Percentiles rank a stretch among this genome's conserved stretches.
Evolutionary conservation across 441 rosid genomes (phyloP).

Genomic region (Macaranga tanarius): DNA sequence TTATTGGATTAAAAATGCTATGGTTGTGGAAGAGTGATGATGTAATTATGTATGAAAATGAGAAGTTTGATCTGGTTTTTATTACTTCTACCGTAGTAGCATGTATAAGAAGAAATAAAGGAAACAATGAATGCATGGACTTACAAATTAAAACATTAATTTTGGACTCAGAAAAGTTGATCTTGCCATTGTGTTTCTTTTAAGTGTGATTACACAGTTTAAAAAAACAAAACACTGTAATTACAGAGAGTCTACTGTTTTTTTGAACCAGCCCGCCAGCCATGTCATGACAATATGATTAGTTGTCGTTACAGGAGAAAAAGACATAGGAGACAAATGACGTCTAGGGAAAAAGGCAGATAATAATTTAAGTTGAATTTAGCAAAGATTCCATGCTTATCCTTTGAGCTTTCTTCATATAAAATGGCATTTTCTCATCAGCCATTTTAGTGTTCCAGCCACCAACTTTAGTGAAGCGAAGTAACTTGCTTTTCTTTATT

Average conservation of each 20-base stretch:
- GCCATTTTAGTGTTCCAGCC: neutral
- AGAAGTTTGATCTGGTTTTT: too few relatives aligned
- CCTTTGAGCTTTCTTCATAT: neutral
- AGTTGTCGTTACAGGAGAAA: neutral
- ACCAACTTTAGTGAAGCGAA: neutral
- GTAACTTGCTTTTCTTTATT: neutral
- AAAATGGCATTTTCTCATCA: neutral
- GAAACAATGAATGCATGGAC: too few relatives aligned
- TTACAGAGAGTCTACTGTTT: neutral
- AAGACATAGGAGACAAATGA: neutral
- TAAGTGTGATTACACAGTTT: too few relatives aligned
- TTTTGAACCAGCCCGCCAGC: neutral
- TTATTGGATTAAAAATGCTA: too few relatives aligned
- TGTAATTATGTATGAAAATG: too few relatives aligned
- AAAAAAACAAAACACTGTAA: too few relatives aligned
- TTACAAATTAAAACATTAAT: too few relatives aligned
- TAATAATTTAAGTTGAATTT: neutral
- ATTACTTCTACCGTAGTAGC: too few relatives aligned
- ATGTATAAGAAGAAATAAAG: too few relatives aligned
- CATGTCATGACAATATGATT: neutral
- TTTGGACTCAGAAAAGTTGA: too few relatives aligned
- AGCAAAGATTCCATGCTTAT: neutral
- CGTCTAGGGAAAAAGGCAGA: neutral
- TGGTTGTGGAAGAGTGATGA: too few relatives aligned
- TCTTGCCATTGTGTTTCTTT: too few relatives aligned